Base-by-base conservation (phyloP, 148 eudicot species). In the Rhododendron simsii region DNA sequence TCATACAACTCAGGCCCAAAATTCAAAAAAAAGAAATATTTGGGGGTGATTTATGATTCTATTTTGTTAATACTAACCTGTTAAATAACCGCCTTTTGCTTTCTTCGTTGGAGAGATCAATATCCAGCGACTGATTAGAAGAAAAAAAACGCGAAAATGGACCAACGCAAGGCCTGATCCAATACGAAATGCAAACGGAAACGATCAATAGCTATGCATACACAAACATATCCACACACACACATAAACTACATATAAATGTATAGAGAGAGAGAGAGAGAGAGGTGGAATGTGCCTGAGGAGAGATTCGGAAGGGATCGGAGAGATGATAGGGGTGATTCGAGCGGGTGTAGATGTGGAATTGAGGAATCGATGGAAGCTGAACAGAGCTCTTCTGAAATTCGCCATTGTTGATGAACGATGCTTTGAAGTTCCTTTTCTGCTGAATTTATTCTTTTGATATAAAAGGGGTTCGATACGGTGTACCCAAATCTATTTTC, bases 81-180 rank as follows among this genome's bases (percentile, higher is more conserved):
- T 97, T 97, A 41, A 89, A 81, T 63, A 93, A 87, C 3, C 92
- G 91, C 88, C 98, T 91, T 84, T 89, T 94, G 91, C 90, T 94
- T 87, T 97, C 99, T 71, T 87, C 90, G 87, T 89, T 88, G 67
- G 99, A 93, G 76, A 97, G 88, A 94, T 97, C 96, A 37, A 94
- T 75, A 75, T 89, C 91, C 28, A 83, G 10, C 2, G 92, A 81
- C 21, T 77, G 83, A 78, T 81, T 88, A 21, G 93, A 67, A 1
- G 91, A 89, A 85, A 48, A 92, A 15, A 87, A 93, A 30, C 92
- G 89, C 51, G 83, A 84, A 81, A 88, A 18, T 16, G 87, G 77
- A 77, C 91, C 84, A 39, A 86, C 61, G 2, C 82, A 83, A 39
- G 90, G 90, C 92, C 94, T 92, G 84, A 80, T 79, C 5, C 80